Base-by-base conservation (phyloP, 306 rosid genomes). In the Gillenia trifoliata region DNA sequence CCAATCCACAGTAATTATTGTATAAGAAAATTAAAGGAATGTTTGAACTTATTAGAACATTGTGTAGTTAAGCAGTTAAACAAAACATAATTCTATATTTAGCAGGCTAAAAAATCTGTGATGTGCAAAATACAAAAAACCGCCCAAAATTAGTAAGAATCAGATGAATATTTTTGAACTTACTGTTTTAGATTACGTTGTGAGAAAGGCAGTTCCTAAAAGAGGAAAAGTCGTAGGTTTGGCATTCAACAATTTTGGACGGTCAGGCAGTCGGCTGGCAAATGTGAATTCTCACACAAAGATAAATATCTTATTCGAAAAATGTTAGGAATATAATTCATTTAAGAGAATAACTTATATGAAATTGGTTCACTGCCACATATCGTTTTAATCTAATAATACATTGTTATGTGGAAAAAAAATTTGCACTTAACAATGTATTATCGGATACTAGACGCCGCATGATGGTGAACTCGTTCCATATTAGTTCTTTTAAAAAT, bases 201-300 rank as follows among this genome's bases (percentile, higher is more conserved):
- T 31, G 1, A 55, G 31, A 26, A 59, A 13, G 33, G 64, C 5
- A 56, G 61, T 60, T 60, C 41, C 59, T 3, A 0, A 72, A 40
- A 19, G 3, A 4, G 68, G 49, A 28, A 28, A 5, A 12, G 45
- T 60, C 77, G 13, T 20, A 29, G 30, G 52, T n/a, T 38, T 38
- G 52, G 43, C n/a, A 1, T 34, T 60, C 57, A 60, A 20, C 77
- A 40, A 33, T 36, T 38, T 57, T 25, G 66, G 66, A 57, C 28
- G 66, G 55, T 38, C 76, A 25, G 4, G 19, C 15, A 8, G 7
- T 30, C 68, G 13, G 45, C 68, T 41, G 68, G 45, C 68, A 64
- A 17, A 6, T 28, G 79, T 41, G 74, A 67, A 56, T 66, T 56
- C 34, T 56, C 74, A 75, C 56, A 25, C 36, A 12, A 11, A 23